Evolutionary conservation across 2,329 filamentous ascomycete species (phyloP), one percentile per base, ranked within the genome.

Genomic region (Fusarium newnesense): DNA sequence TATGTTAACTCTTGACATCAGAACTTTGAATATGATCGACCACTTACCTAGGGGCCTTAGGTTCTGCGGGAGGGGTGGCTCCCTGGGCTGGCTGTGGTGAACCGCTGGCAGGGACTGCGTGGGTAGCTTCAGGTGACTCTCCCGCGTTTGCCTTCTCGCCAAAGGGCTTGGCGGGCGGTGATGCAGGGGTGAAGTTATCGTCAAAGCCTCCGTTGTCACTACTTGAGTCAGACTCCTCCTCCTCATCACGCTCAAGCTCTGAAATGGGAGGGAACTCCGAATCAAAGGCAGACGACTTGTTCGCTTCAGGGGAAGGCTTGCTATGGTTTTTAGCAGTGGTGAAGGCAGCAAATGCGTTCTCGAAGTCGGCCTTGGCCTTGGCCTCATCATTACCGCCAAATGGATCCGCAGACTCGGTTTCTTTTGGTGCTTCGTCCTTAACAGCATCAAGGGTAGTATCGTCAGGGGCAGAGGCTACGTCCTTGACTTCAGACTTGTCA

Each of bases 201-300:
- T 97, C 96, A 79, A 98, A 98, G 0, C 95, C 94, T 46, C 94
- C 94, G 54, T 89, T 89, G 53, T 94, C 93, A 67, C 90, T 93
- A 61, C 91, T 92, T 36, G 92, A 92, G 66, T 97, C 94, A 36
- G 93, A 95, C 21, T 68, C 64, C n/a, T 97, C 92, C 26, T 96
- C 88, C 7, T 96, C 88, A 21, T 96, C 88, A 49, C 76, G 76
- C 70, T 93, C 92, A 65, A 98, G 84, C 80, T 96, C 94, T n/a
- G 92, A 91, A 68, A 98, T 97, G 2, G 96, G 96, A 37, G 96
- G 96, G 79, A 98, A 98, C 80, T 98, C 96, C 28, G 90, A 87
- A 78, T 91, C 88, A 76, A 94, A 93, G 61, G 83, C 85, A 6
- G 87, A 80, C 26, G 84, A 78, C 69, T 87, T 87, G 42, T 81